Evolutionary conservation across 805 yeast species (phyloP).

Genomic region (Candida golubevii): DNA sequence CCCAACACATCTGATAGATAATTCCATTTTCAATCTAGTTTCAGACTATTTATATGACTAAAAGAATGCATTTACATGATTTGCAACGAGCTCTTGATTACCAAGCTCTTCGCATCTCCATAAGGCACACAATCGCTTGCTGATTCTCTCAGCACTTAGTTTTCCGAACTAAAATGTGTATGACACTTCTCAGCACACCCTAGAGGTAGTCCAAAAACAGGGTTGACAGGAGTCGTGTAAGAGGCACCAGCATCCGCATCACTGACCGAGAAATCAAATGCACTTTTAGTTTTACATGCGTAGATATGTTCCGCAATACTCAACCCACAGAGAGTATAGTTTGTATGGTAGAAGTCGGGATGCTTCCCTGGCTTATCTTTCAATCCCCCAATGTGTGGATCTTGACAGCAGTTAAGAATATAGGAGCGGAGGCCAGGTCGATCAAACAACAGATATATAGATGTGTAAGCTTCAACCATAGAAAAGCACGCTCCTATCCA

Average conservation of each 20-base stretch:
- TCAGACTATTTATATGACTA: too few species aligned
- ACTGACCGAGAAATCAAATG: slow-evolving; percentile 1
- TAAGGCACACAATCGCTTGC: too few species aligned
- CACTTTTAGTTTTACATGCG: not conserved
- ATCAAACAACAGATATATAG: slow-evolving; percentile 34
- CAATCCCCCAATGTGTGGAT: slow-evolving; percentile 60
- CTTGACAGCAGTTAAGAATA: slow-evolving; percentile 74
- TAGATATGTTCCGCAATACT: slow-evolving; percentile 48
- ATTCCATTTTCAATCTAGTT: too few species aligned
- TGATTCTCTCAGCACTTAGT: too few species aligned
- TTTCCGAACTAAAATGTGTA: slow-evolving; percentile 2
- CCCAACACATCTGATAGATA: too few species aligned
- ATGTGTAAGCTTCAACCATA: slow-evolving; percentile 50
- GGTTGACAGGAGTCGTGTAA: slow-evolving; percentile 13
- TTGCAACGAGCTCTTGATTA: too few species aligned
- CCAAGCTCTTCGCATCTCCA: too few species aligned
- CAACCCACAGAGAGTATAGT: slow-evolving; percentile 77
- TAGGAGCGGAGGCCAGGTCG: slow-evolving; percentile 61
- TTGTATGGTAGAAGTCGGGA: slow-evolving; percentile 89
- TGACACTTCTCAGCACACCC: slow-evolving; percentile 32
- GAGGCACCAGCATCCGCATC: slow-evolving; percentile 10
- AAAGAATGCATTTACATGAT: too few species aligned
- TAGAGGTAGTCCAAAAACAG: slow-evolving; percentile 48
- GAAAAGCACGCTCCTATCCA: slow-evolving; percentile 87
- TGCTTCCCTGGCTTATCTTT: slow-evolving; percentile 80